Base-by-base conservation (phyloP, 2,329 filamentous ascomycete genomes). In the Xylariaceae sp. region DNA sequence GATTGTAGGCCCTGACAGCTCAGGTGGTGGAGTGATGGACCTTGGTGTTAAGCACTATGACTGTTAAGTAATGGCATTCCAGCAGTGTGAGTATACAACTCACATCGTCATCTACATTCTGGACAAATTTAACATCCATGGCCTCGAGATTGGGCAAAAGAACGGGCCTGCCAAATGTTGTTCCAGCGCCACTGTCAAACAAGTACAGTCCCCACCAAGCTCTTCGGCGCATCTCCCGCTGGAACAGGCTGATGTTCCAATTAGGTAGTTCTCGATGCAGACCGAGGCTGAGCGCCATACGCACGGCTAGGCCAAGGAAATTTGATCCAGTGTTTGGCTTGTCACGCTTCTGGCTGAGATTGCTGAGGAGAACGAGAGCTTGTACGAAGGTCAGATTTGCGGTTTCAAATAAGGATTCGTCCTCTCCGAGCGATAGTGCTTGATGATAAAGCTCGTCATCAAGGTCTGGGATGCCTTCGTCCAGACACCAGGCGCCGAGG, bases 301-400 rank as follows among this genome's bases (percentile, higher is more conserved):
- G 59, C 22, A 71, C 61, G 4, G 71, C 72, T 12, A 73, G 60
- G 2, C 71, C 70, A 26, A 72, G 63, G 34, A 68, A 70, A 47
- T 73, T 74, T 47, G 71, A 74, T 1, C 71, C 70, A 0, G 70
- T 71, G 44, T 76, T 76, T 3, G 72, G 71, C 29, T 69, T 65
- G 49, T 75, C 67, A 22, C 68, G 60, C 49, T 74, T 75, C 48
- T 74, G 71, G 34, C 54, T 50, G 43, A 60, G 60, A 28, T 63
- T 64, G 16, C 54, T 53, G 18, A 57, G 51, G 4, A 63, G 52
- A 2, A 54, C 53, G 11, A 64, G 50, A 2, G 60, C 57, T 38
- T 63, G 58, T 13, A 63, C 59, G 6, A 61, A 49, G 1, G 57
- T 60, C 26, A 63, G 46, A 45, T 54, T 57, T 2, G 50, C 44